phyloP scores from a whole-genome alignment of 2,329 filamentous ascomycete genomes.

The Penicillium hordei region DNA sequence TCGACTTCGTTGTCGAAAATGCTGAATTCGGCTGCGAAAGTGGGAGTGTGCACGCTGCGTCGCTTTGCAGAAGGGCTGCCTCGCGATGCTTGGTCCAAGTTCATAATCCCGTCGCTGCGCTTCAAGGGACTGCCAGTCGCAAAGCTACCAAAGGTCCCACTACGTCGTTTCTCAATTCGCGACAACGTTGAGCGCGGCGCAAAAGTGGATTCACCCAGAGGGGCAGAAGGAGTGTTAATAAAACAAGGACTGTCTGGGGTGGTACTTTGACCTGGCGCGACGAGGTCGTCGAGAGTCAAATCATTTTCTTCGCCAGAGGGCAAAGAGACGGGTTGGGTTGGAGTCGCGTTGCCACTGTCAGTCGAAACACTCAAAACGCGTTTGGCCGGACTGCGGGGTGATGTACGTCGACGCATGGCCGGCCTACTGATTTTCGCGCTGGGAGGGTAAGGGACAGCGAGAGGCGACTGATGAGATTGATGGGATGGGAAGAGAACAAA shows the following conservation, averaged over 20 bases:
- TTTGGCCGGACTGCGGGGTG: slow-evolving; percentile 78
- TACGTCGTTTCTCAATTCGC: slow-evolving; percentile 52
- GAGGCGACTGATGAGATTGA: slow-evolving; percentile 51
- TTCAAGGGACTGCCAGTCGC: slow-evolving; percentile 79
- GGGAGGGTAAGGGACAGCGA: slow-evolving; percentile 65
- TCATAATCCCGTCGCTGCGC: slow-evolving; percentile 87
- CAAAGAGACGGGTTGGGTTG: slow-evolving; percentile 49
- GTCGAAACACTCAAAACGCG: slow-evolving; percentile 69
- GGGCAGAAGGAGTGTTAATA: slow-evolving; percentile 41
- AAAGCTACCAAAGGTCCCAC: slow-evolving; percentile 49
- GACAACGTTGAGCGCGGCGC: slow-evolving; percentile 43
- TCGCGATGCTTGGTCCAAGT: slow-evolving; percentile 72
- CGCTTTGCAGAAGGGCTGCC: slow-evolving; percentile 89
- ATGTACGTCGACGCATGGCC: slow-evolving; percentile 58
- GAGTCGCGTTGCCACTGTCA: slow-evolving; percentile 68
- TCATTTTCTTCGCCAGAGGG: slow-evolving; percentile 50
- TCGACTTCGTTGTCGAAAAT: slow-evolving; percentile 63
- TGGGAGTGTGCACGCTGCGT: slow-evolving; percentile 78
- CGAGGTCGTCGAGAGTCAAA: slow-evolving; percentile 31
- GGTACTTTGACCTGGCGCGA: slow-evolving; percentile 25
- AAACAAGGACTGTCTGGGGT: slow-evolving; percentile 26
- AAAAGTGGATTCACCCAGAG: slow-evolving; percentile 25
- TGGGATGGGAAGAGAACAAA: slow-evolving; percentile 51
- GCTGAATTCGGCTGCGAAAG: slow-evolving; percentile 64
- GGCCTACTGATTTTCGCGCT: slow-evolving; percentile 61